phyloP scores from a whole-genome alignment of 2,329 filamentous ascomycete genomes.

The Hymenoscyphus repandus region DNA sequence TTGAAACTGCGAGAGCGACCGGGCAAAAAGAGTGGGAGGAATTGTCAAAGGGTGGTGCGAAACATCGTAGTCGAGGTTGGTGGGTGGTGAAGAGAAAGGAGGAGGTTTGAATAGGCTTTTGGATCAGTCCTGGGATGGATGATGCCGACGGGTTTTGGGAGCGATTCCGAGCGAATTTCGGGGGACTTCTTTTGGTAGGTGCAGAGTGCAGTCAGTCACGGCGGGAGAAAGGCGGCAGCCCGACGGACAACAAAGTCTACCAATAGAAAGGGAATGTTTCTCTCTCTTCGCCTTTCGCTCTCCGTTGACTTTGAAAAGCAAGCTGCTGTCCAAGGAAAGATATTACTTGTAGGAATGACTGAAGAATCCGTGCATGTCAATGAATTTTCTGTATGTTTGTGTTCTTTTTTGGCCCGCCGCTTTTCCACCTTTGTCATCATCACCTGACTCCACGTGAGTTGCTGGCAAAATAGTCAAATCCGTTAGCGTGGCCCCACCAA shows the following conservation, averaged over 20 bases:
- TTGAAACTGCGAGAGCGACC: not conserved
- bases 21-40: not conserved
- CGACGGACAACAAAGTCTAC: too few relatives aligned
- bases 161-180: not conserved
- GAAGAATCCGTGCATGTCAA: too few relatives aligned
- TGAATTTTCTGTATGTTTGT: too few relatives aligned
- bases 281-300: too few relatives aligned
- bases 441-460: not conserved
- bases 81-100: not conserved
- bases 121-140: not conserved
- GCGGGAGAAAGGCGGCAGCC: not conserved
- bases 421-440: not conserved
- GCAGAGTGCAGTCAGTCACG: not conserved
- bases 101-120: constrained; percentile 3
- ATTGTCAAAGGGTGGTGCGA: not conserved
- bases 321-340: too few relatives aligned
- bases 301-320: too few relatives aligned
- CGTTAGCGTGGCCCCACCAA: not conserved
- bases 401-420: not conserved
- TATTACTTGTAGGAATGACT: too few relatives aligned
- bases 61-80: not conserved
- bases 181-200: not conserved
- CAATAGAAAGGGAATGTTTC: too few relatives aligned
- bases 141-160: not conserved
- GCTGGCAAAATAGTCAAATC: not conserved